A percentile compares a stretch with the other conserved stretches of the same genome.
These are phyloP conservation scores for Pezicula neosporulosa DNA, from an alignment of 2,329 filamentous ascomycete genomes.

Conservation along the genomic window DNA sequence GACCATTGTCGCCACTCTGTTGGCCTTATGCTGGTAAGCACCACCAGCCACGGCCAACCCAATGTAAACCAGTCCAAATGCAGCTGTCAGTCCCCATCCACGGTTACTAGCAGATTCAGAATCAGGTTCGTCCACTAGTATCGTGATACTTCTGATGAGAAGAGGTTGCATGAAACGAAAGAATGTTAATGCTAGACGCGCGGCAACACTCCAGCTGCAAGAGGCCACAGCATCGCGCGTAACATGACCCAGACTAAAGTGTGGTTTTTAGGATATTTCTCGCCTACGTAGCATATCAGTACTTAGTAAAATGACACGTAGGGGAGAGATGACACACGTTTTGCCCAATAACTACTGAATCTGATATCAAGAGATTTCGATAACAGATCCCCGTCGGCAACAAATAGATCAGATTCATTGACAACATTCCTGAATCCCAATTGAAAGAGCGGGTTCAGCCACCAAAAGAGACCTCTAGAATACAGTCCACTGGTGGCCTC, in stretches of 20 bases:
- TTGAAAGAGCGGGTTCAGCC: conserved; percentile 31
- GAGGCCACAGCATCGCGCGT: conserved; percentile 10
- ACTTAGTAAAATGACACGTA: not conserved
- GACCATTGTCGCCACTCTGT: conserved; percentile 20
- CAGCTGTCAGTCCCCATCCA: conserved; percentile 17
- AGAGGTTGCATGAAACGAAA: conserved; percentile 19
- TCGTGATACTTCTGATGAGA: conserved; percentile 11
- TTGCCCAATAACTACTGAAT: conserved; percentile 11
- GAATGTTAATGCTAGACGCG: conserved; percentile 14
- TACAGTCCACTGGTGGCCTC: conserved; percentile 32
- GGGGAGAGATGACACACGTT: conserved; percentile 4
- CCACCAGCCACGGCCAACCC: conserved; percentile 15
- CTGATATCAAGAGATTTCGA: conserved; percentile 8
- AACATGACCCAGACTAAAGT: conserved; percentile 13
- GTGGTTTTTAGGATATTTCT: conserved; percentile 10
- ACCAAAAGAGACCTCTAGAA: conserved; percentile 30
- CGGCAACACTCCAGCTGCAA: conserved; percentile 10
- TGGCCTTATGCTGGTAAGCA: conserved; percentile 19
- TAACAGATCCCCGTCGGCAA: conserved; percentile 9
- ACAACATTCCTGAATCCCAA: conserved; percentile 26
- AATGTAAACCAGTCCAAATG: conserved; percentile 15
- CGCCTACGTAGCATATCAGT: conserved; percentile 6
- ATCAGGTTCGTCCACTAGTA: conserved; percentile 9
- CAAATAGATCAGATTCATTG: conserved; percentile 23
- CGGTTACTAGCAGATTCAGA: conserved; percentile 7